Percentiles rank a stretch among this genome's conserved stretches.
Conservation (phyloP, 2,329 filamentous ascomycete genomes). For the Aureobasidium lini region DNA sequence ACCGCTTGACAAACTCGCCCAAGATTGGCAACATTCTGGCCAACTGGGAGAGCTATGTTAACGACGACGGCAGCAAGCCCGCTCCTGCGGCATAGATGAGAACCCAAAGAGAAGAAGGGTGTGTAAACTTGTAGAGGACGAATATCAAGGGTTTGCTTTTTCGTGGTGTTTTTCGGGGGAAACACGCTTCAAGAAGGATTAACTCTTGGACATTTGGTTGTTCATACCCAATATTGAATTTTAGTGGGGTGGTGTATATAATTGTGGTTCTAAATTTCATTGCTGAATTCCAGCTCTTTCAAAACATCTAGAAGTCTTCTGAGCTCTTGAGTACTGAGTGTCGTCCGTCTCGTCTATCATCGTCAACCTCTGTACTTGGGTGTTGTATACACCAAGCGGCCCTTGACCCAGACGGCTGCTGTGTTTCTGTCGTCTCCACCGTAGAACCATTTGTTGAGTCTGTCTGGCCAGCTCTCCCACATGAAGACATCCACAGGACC, state of each 20-base stretch:
- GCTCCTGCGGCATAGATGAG: slow-evolving; percentile 3
- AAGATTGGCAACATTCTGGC: slow-evolving; percentile 73
- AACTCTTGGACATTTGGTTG: slow-evolving; percentile 7
- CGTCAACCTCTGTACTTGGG: not conserved
- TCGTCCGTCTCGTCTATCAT: too few species aligned
- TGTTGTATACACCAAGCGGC: slow-evolving; percentile 64
- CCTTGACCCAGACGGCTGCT: slow-evolving; percentile 79
- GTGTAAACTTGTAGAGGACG: slow-evolving; percentile 10
- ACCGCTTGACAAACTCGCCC: slow-evolving; percentile 77
- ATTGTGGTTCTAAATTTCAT: slow-evolving; percentile 11
- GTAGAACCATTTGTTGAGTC: slow-evolving; percentile 89
- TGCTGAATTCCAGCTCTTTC: not conserved
- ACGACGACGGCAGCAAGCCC: slow-evolving; percentile 20
- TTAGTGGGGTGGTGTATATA: slow-evolving; percentile 9
- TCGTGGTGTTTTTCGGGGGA: slow-evolving; percentile 1
- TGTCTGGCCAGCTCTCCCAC: slow-evolving; percentile 81
- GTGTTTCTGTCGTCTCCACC: slow-evolving; percentile 91
- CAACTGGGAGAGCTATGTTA: slow-evolving; percentile 56
- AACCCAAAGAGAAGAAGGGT: not conserved
- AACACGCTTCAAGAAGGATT: slow-evolving; percentile 8
- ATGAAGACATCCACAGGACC: slow-evolving; percentile 83
- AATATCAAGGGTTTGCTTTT: slow-evolving; percentile 9
- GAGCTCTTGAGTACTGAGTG: not conserved
- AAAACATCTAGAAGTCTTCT: not conserved
- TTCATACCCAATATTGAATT: slow-evolving; percentile 7